Evolutionary conservation across 805 yeast genomes (phyloP), one percentile per base, ranked within the genome.

Genomic region (Cyberlindnera suaveolens): DNA sequence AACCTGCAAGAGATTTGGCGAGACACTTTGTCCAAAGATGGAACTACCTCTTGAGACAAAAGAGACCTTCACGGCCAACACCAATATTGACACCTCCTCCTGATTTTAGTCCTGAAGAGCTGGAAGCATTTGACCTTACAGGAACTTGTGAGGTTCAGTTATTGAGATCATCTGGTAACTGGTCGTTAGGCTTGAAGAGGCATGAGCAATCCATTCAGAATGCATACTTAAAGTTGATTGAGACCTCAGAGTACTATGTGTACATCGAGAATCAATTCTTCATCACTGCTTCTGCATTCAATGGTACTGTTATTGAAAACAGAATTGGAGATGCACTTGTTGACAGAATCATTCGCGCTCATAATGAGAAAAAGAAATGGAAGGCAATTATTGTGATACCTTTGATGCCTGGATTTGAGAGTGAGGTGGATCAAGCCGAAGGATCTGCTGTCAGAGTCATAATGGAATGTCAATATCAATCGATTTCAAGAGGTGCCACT

Each of bases 21-120:
- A 77, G 99, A 44, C 98, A 93, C 62, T 93, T 95, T 64, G 95
- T 89, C 13, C 99, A 93, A 67, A 77, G 99, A 55, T 93, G 99
- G 99, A 93, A 93, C 61, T 93, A 87, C 58, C 70, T 93, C 33
- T 63, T 95, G 40, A 77, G 99, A 57, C 96, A 89, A 54, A 95
- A 95, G 61, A 72, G 96, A 45, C 98, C 99, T 3, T 87, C 96
- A 33, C 75, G 99, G 56, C 82, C 84, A 39, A 91, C 98, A 0
- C 99, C 99, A 1, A 65, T 93, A 36, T 70, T 93, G 42, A 75
- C 95, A 0, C 99, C 99, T 2, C 97, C 99, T 0, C 78, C 95
- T 3, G 96, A 90, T 52, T 77, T 87, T 51, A 75, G 89, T 0
- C 76, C 73, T 26, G 84, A 80, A 38, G 96, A 90, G 57, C 67